Evolutionary conservation across 331 rosid genomes (phyloP).

Genomic region (Spiraea crenata): DNA sequence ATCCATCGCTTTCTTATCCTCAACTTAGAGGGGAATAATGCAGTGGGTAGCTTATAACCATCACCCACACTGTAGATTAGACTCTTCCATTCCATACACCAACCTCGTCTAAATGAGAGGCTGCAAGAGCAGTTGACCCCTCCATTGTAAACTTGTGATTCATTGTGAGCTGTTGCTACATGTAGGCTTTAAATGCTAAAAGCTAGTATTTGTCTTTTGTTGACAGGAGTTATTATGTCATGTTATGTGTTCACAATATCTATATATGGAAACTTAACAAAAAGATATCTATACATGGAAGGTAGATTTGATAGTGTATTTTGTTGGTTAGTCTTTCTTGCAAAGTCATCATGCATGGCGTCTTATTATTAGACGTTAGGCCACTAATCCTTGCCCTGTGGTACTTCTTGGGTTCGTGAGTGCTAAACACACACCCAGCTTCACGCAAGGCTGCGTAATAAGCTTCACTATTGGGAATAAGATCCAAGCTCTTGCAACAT

Average conservation of each 20-base stretch:
- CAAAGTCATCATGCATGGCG: not conserved
- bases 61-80: not conserved
- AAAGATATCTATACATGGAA: no score
- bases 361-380: not conserved
- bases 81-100: not conserved
- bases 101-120: conserved; percentile 19
- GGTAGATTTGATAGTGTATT: not conserved
- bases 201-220: conserved; percentile 25
- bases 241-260: conserved; percentile 4
- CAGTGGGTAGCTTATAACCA: conserved; percentile 22
- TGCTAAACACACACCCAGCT: no score
- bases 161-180: conserved; percentile 14
- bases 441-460: no score
- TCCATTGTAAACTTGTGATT: not conserved
- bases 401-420: no score
- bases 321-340: not conserved
- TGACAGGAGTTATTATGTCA: not conserved
- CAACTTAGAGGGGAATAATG: not conserved
- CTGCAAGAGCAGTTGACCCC: conserved; percentile 15
- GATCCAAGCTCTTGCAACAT: no score
- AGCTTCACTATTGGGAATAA: no score
- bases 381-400: not conserved
- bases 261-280: not conserved
- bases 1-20: conserved; percentile 20
- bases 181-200: conserved; percentile 29